Evolutionary conservation across 139 green algal genomes (phyloP).

Genomic region (Penium margaritaceum): DNA sequence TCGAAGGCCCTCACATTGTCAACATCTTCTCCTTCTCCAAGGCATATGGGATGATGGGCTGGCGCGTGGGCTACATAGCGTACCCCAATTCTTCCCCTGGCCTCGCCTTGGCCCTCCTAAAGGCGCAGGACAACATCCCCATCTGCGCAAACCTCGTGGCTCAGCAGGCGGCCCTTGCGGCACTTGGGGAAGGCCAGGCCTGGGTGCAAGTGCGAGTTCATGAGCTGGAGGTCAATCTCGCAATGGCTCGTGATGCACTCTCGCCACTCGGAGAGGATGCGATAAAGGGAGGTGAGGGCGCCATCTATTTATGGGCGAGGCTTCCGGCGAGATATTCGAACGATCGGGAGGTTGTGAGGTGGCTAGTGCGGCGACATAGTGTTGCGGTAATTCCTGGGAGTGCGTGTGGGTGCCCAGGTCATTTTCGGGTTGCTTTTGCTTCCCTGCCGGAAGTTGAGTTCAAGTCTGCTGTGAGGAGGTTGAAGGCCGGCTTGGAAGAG

Average conservation of each 20-base stretch:
- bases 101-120: conserved; percentile 56
- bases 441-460: conserved; percentile 67
- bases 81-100: conserved; percentile 15
- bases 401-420: conserved; percentile 66
- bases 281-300: conserved; percentile 68
- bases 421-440: conserved; percentile 44
- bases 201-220: conserved; percentile 58
- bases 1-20: conserved; percentile 64
- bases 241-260: conserved; percentile 56
- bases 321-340: conserved; percentile 61
- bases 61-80: conserved; percentile 68
- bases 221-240: conserved; percentile 54
- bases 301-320: conserved; percentile 82
- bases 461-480: conserved; percentile 54
- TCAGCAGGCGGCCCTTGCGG: conserved; percentile 63
- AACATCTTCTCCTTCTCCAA: conserved; percentile 84
- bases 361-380: conserved; percentile 70
- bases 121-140: conserved; percentile 84
- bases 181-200: conserved; percentile 37
- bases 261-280: conserved; percentile 28
- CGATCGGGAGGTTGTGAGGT: conserved; percentile 70
- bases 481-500: conserved; percentile 67
- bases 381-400: conserved; percentile 81
- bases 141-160: conserved; percentile 74
- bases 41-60: conserved; percentile 59